Evolutionary conservation across 1,139 yeast genomes (phyloP).

Genomic region (Zygoascus hellenicus): DNA sequence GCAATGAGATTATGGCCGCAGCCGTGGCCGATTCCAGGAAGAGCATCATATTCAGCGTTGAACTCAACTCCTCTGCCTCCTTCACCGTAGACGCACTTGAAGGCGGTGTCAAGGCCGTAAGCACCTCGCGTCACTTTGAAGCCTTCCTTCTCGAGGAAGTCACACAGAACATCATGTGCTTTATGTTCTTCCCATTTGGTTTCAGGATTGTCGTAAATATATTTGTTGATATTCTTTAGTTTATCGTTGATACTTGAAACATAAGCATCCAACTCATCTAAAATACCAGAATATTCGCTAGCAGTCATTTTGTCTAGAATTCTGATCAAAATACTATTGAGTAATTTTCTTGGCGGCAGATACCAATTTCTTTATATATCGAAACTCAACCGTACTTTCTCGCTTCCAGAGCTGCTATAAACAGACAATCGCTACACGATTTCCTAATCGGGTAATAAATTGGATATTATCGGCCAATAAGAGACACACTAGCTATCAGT

Average conservation of each 20-base stretch:
- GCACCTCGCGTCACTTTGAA: constrained; percentile 14
- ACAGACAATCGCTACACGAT: too few species aligned
- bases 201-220: constrained; percentile 14
- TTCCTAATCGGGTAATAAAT: too few species aligned
- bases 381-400: too few species aligned
- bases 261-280: neutral
- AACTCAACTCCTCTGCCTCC: constrained; percentile 11
- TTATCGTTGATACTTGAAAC: neutral
- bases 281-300: neutral
- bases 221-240: constrained; percentile 9
- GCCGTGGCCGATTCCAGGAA: constrained; percentile 29
- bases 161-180: constrained; percentile 13
- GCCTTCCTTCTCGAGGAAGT: constrained; percentile 10
- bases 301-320: neutral
- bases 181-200: constrained; percentile 8
- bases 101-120: constrained; percentile 15
- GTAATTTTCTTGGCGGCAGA: too few species aligned
- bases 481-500: too few species aligned
- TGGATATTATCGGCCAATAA: too few species aligned
- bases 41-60: constrained; percentile 22
- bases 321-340: too few species aligned
- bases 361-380: too few species aligned
- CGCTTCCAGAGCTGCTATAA: too few species aligned
- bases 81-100: constrained; percentile 10
- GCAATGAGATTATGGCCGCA: constrained; percentile 31